Evolutionary conservation across 2,329 filamentous ascomycete species (phyloP).

Genomic region (Epichloe uncinata): DNA sequence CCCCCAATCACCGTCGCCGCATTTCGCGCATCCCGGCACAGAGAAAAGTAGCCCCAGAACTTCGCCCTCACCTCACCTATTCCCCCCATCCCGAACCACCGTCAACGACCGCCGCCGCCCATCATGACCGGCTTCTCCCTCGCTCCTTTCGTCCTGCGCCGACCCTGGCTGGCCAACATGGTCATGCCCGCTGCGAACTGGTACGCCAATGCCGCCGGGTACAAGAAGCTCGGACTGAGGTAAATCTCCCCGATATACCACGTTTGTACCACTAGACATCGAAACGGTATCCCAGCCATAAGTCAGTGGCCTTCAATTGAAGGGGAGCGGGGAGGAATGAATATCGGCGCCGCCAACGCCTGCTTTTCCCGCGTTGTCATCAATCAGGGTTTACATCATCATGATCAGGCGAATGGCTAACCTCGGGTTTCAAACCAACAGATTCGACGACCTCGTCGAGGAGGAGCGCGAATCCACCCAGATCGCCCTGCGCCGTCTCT

Average conservation of each 20-base stretch:
- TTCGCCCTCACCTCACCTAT: constrained; percentile 7
- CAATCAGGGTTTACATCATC: background rate
- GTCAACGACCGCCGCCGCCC: constrained; percentile 17
- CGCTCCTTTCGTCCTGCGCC: constrained; percentile 64
- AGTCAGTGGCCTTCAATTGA: background rate
- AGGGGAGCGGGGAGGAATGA: no score
- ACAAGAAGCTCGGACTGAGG: constrained; percentile 85
- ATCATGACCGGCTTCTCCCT: constrained; percentile 55
- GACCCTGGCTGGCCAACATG: constrained; percentile 69
- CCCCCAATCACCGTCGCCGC: constrained; percentile 17
- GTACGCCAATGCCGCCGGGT: constrained; percentile 83
- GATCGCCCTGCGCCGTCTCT: constrained; percentile 79
- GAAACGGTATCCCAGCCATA: background rate
- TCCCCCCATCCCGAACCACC: constrained; percentile 3
- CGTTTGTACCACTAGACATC: background rate
- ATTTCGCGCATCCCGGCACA: constrained; percentile 21
- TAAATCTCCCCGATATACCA: constrained; percentile 27
- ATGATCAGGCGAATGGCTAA: constrained; percentile 10
- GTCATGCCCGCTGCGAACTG: constrained; percentile 73
- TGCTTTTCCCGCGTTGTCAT: background rate
- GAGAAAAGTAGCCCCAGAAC: constrained; percentile 5
- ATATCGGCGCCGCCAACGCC: background rate
- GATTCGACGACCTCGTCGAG: constrained; percentile 86
- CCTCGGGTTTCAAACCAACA: constrained; percentile 24
- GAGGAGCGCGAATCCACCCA: constrained; percentile 85